Base-by-base conservation (phyloP, 768 basidiomycete species). In the Mycena alexandri region DNA sequence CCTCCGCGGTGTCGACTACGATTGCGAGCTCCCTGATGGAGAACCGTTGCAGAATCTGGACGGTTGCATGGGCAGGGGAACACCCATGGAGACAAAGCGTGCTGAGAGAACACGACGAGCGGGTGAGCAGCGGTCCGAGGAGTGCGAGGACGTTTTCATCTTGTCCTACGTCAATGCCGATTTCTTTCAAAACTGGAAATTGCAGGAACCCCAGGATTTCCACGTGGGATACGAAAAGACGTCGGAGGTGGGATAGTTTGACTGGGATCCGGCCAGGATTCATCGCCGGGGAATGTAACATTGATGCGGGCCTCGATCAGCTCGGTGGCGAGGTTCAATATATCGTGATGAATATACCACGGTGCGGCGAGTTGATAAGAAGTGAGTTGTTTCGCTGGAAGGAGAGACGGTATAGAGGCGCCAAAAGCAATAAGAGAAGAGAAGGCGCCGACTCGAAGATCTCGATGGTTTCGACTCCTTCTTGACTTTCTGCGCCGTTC, bases 301-400 rank as follows among this genome's bases (percentile, higher is more conserved):
- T 29, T 29, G 29, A 57, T 14, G 33, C 13, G 29, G n/a, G 25
- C 56, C n/a, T 57, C 29, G 19, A 57, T 42, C 5, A 57, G 56
- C 42, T 46, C 43, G 5, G 19, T 24, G 29, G 56, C 25, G 8
- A 34, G 25, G 11, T n/a, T 34, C 56, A 57, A 22, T 2, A 46
- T 21, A 12, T 12, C 10, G 3, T 14, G 3, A 11, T 46, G 56
- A n/a, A 5, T 21, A 9, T 1, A 2, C 43, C 43, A 46, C 11
- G 43, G 29, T 25, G 19, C 43, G 12, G 33, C 8, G 11, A 57
- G 19, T 7, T 44, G 19, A 34, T 33, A 46, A 6, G 25, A 43
- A 5, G 43, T 34, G 43, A 57, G 56, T 16, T 46, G 56, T 6
- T 46, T 24, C 3, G 21, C 4, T 7, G 56, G 56, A 19, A 57